Percentiles rank a stretch among this genome's conserved stretches.
Evolutionary conservation across 2,329 filamentous ascomycete genomes (phyloP).

Genomic region (Sarocladiaceae sp.): DNA sequence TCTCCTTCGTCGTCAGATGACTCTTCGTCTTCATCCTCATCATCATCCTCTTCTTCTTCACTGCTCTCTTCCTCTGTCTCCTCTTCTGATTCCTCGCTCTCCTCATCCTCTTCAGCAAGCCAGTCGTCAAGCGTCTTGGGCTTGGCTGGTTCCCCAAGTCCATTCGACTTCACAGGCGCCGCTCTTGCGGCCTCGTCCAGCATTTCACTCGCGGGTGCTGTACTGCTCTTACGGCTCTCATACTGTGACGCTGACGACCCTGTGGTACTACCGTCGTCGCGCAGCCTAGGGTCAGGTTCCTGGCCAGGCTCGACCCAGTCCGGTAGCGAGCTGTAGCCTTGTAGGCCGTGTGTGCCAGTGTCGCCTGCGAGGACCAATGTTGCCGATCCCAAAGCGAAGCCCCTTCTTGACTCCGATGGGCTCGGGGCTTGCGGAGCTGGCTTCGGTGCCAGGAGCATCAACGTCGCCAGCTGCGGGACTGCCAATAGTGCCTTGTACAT

Average conservation of each 20-base stretch:
- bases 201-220: constrained; percentile 56
- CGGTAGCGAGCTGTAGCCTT: constrained; percentile 75
- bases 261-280: constrained; percentile 45
- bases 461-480: constrained; percentile 79
- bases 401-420: constrained; percentile 78
- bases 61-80: constrained; percentile 43
- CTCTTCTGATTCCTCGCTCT: constrained; percentile 49
- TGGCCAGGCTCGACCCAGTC: constrained; percentile 77
- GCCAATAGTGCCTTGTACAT: constrained; percentile 82
- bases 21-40: constrained; percentile 46
- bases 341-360: constrained; percentile 66
- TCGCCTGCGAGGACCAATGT: constrained; percentile 80
- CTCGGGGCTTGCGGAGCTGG: constrained; percentile 87
- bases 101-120: constrained; percentile 70
- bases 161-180: constrained; percentile 44
- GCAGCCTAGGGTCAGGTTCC: constrained; percentile 72
- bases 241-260: constrained; percentile 21
- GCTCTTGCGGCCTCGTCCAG: constrained; percentile 53
- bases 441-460: constrained; percentile 90
- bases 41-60: constrained; percentile 47
- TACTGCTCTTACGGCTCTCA: constrained; percentile 23
- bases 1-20: constrained; percentile 43
- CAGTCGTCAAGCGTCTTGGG: constrained; percentile 90
- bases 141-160: constrained; percentile 44
- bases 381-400: constrained; percentile 75